Evolutionary conservation across 352 stramenopile genomes (phyloP).

Genomic region (Albugo laibachii): DNA sequence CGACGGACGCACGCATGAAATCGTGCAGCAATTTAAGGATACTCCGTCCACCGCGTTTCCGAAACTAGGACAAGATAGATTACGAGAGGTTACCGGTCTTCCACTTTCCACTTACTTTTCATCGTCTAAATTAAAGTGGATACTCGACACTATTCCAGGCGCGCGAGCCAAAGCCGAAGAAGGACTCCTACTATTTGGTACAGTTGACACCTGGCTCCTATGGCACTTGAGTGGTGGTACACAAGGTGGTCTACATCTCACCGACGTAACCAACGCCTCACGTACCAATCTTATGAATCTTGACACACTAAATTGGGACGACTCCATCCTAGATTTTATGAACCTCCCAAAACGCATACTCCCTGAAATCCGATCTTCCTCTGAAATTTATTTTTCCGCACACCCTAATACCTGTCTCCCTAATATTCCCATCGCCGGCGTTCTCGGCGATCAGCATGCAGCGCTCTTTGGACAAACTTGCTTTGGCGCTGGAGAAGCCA

Average conservation of each 20-base stretch:
- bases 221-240: conserved; percentile 84
- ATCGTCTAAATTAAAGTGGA: conserved; percentile 94
- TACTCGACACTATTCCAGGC: conserved; percentile 87
- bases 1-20: conserved; percentile 86
- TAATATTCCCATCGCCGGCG: conserved; percentile 80
- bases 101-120: conserved; percentile 96
- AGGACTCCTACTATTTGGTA: conserved; percentile 88
- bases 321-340: conserved; percentile 62
- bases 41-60: conserved; percentile 30
- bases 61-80: conserved; percentile 33
- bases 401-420: conserved; percentile 39
- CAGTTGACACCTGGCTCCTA: conserved; percentile 96
- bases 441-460: conserved; percentile 94
- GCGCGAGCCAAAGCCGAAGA: conserved; percentile 74
- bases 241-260: conserved; percentile 82
- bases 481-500: conserved; percentile 88
- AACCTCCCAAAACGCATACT: conserved; percentile 78
- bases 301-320: conserved; percentile 82
- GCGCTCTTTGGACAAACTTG: conserved; percentile 95
- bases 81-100: conserved; percentile 80
- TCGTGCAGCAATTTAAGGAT: conserved; percentile 68
- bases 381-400: conserved; percentile 62
- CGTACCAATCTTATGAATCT: conserved; percentile 92
- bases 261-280: conserved; percentile 96
- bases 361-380: conserved; percentile 84